Evolutionary conservation across 2,329 filamentous ascomycete species (phyloP), one percentile per base, ranked within the genome.

Genomic region (Neoscytalidium dimidiatum): DNA sequence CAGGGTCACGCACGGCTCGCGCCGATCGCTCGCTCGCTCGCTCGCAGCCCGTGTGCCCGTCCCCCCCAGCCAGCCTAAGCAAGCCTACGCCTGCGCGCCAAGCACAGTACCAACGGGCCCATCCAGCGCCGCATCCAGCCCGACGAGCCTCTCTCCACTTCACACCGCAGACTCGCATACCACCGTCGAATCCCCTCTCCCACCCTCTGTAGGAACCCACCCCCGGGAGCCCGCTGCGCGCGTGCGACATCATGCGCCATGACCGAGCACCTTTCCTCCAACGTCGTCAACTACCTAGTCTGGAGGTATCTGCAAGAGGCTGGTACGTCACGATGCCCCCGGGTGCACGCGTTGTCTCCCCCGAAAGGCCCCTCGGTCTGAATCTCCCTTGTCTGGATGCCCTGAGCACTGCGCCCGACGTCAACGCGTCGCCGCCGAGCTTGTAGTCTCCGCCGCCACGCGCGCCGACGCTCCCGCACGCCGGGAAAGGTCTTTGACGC

Each of bases 201-300:
- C 46, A 41, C 29, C 33, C 31, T 7, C n/a, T 49, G 41, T 49
- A 56, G 49, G 58, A 58, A 53, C 52, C 43, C 23, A 23, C 48
- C 21, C 33, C 61, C 48, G 29, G 29, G 23, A 43, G 61, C 49
- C 61, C 48, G 44, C 52, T 49, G 19, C 43, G 44, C 49, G 63
- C 63, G 63, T 53, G 63, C 63, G 56, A 71, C 69, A 70, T 67
- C 66, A 79, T 80, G 78, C 77, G 75, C 77, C 70, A 80, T 80
- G 76, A 73, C 75, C 62, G 74, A 74, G 69, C 72, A 81, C 56
- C 78, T 86, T 68, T 84, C 80, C 71, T 84, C 82, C 69, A 83
- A 89, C 80, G 86, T 89, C 75, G 83, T 90, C 74, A 90, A 90
- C 79, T 89, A 89, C 78, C 80, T 90, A 73, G 87, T 90, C 77